A percentile compares a stretch with the other conserved stretches of the same genome.
Evolutionary conservation across 2,329 filamentous ascomycete species (phyloP).

Genomic region (Ceratocystis ficicola): DNA sequence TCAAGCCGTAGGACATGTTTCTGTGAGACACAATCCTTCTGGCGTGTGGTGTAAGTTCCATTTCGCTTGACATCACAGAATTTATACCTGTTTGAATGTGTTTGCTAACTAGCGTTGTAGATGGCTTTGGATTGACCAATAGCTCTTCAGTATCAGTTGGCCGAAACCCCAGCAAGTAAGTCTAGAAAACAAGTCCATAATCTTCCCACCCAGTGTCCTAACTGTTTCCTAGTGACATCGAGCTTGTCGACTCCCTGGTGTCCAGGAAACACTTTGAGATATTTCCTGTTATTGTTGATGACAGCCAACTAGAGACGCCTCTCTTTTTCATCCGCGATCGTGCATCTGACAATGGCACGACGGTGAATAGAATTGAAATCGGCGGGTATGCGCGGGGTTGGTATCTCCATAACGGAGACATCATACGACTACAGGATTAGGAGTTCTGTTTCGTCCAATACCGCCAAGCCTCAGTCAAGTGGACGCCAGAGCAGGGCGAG

Average conservation of each 20-base stretch:
- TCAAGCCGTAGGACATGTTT: constrained; percentile 10
- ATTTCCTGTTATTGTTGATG: constrained; percentile 19
- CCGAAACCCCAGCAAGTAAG: constrained; percentile 16
- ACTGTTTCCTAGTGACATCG: constrained; percentile 12
- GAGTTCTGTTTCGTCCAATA: constrained; percentile 30
- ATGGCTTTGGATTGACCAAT: constrained; percentile 17
- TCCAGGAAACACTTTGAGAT: constrained; percentile 22
- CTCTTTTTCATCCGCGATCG: constrained; percentile 44
- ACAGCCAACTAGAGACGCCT: constrained; percentile 9
- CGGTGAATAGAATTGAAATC: constrained; percentile 37
- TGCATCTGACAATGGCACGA: constrained; percentile 43
- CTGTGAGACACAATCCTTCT: constrained; percentile 14
- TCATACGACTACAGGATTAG: constrained; percentile 34
- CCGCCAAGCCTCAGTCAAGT: constrained; percentile 3
- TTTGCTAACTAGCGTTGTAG: constrained; percentile 4
- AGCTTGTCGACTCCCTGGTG: constrained; percentile 14
- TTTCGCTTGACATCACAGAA: neutral
- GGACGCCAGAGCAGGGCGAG: neutral
- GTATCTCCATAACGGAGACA: constrained; percentile 41
- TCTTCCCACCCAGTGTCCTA: neutral
- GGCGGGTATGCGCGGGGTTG: constrained; percentile 34
- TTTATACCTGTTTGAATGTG: neutral
- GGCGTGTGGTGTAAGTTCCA: constrained; percentile 15
- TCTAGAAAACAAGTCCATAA: too few relatives aligned
- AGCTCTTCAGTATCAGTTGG: constrained; percentile 14